Percentiles rank a stretch among this genome's conserved stretches.
Conservation (phyloP, 176 grass and related monocot genomes). For the Phoenix roebelenii region DNA sequence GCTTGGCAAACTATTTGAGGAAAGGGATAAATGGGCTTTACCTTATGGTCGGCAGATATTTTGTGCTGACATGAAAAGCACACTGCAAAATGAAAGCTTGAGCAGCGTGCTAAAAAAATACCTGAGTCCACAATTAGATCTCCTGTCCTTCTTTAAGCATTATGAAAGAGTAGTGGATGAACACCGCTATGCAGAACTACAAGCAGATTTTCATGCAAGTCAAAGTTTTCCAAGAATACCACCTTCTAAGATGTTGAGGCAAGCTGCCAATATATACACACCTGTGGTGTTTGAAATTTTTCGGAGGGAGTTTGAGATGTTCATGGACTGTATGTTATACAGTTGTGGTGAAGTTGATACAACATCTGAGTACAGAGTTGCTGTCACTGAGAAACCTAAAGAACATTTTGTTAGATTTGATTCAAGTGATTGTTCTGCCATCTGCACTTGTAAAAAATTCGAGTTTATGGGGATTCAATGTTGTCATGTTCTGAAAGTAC, state of each 20-base stretch:
- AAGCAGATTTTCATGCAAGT: constrained; percentile 89
- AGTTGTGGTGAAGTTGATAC: constrained; percentile 47
- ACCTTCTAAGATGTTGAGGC: constrained; percentile 72
- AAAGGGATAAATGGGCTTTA: constrained; percentile 66
- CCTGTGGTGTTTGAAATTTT: constrained; percentile 80
- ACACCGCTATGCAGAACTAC: constrained; percentile 73
- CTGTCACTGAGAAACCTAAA: constrained; percentile 60
- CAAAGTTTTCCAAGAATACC: constrained; percentile 88
- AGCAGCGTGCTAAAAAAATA: constrained; percentile 49
- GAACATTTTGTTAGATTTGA: constrained; percentile 76
- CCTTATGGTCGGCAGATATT: constrained; percentile 64
- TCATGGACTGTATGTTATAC: constrained; percentile 78
- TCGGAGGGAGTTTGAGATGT: constrained; percentile 88
- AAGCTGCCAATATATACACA: constrained; percentile 75
- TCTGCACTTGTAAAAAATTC: constrained; percentile 24
- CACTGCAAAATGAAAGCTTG: constrained; percentile 57
- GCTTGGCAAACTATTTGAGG: constrained; percentile 57
- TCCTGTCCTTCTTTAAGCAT: constrained; percentile 68
- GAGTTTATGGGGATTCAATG: constrained; percentile 25
- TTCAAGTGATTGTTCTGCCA: constrained; percentile 38
- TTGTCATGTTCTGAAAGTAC: too few relatives aligned
- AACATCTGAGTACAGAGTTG: constrained; percentile 52
- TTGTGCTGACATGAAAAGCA: constrained; percentile 62
- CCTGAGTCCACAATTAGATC: constrained; percentile 62
- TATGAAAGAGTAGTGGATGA: constrained; percentile 72